Percentiles rank a stretch among this genome's conserved stretches.
phyloP scores from a whole-genome alignment of 352 stramenopile genomes.

The Pythium aristosporum region DNA sequence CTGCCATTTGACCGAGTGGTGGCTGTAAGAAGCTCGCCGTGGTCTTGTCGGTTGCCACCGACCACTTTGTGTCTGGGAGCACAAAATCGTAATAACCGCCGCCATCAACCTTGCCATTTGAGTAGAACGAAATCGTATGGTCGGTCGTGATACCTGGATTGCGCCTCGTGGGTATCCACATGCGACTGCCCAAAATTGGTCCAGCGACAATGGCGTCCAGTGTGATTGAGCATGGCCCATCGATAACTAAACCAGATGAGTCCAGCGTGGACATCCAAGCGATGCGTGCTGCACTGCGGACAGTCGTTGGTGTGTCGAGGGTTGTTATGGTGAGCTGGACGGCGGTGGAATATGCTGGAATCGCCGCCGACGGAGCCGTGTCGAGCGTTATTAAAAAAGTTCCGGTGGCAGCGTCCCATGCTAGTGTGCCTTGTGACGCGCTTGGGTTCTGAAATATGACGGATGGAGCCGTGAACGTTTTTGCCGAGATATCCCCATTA shows the following conservation, averaged over 20 bases:
- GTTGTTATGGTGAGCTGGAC: conserved; percentile 38
- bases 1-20: conserved; percentile 31
- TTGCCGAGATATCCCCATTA: conserved; percentile 36
- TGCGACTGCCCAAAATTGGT: conserved; percentile 41
- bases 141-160: conserved; percentile 50
- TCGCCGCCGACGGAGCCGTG: conserved; percentile 4
- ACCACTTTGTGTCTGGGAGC: conserved; percentile 47
- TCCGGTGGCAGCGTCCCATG: conserved; percentile 31
- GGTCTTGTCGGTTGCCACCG: conserved; percentile 23
- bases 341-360: conserved; percentile 33
- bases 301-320: conserved; percentile 42
- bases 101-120: conserved; percentile 36
- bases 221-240: conserved; percentile 41
- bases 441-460: conserved; percentile 33
- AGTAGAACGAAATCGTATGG: conserved; percentile 48
- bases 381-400: conserved; percentile 27
- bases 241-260: conserved; percentile 37
- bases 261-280: conserved; percentile 47
- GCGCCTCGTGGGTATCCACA: conserved; percentile 41
- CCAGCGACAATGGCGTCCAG: conserved; percentile 48
- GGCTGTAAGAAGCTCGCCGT: conserved; percentile 37
- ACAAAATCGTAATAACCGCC: conserved; percentile 44
- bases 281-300: conserved; percentile 25
- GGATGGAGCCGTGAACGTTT: conserved; percentile 23
- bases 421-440: conserved; percentile 15